Conservation (phyloP, 2,329 filamentous ascomycete species). For the Claviceps quebecensis region DNA sequence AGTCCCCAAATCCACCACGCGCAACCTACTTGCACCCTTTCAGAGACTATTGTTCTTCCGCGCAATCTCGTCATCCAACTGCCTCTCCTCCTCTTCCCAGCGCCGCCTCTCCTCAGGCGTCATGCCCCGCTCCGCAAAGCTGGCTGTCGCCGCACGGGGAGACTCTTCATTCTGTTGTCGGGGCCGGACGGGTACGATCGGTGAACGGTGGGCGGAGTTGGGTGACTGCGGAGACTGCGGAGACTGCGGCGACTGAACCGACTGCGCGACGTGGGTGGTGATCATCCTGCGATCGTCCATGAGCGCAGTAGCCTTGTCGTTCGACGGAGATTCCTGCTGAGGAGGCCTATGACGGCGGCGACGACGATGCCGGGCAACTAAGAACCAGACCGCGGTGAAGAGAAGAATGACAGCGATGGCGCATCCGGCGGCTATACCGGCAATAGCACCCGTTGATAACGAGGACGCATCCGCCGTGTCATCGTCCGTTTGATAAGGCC, state of each 20-base stretch:
- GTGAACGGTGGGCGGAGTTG: conserved; percentile 16
- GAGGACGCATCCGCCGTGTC: conserved; percentile 10
- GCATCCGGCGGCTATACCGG: conserved; percentile 32
- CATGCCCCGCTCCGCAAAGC: conserved; percentile 47
- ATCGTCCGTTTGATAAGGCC: not conserved
- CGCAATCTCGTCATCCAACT: conserved; percentile 41
- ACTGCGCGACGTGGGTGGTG: conserved; percentile 21
- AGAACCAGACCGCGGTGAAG: conserved; percentile 26
- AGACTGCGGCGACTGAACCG: conserved; percentile 25
- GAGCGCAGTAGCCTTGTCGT: conserved; percentile 21
- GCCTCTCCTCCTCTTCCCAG: conserved; percentile 36
- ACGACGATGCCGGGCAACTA: conserved; percentile 27
- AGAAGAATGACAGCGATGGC: conserved; percentile 24
- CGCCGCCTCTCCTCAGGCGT: conserved; percentile 36
- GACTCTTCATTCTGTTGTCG: not conserved
- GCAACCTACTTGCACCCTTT: not conserved
- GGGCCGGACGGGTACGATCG: not conserved
- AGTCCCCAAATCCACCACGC: not conserved
- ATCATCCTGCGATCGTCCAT: conserved; percentile 32
- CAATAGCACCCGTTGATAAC: conserved; percentile 29
- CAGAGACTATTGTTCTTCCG: conserved; percentile 20
- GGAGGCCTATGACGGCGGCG: not conserved
- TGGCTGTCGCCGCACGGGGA: conserved; percentile 15
- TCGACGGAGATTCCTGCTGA: conserved; percentile 5
- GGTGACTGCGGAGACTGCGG: conserved; percentile 19